Percentiles rank a stretch among this genome's conserved stretches.
Conservation (phyloP, 2,329 filamentous ascomycete species). For the Ascochyta koolunga region DNA sequence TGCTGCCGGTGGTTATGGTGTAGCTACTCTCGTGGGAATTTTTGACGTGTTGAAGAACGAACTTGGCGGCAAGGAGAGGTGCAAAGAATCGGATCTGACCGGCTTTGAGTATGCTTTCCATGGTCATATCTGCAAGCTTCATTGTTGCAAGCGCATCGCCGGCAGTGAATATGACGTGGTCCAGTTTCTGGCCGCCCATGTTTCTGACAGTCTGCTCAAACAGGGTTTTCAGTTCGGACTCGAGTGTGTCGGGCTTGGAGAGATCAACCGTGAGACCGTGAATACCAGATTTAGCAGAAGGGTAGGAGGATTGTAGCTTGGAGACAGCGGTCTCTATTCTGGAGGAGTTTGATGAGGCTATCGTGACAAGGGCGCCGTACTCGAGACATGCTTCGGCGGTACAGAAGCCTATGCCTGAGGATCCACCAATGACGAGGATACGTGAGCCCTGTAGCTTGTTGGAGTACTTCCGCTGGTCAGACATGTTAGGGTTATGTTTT, state of each 20-base stretch:
- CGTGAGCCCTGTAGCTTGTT: constrained; percentile 56
- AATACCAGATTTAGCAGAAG: constrained; percentile 49
- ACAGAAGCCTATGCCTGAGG: constrained; percentile 66
- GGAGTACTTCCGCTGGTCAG: constrained; percentile 53
- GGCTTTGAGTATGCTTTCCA: constrained; percentile 51
- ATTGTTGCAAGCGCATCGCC: constrained; percentile 54
- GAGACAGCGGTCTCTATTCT: constrained; percentile 57
- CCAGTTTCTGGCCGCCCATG: constrained; percentile 47
- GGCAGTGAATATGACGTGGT: constrained; percentile 66
- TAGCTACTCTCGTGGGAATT: constrained; percentile 55
- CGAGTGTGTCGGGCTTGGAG: constrained; percentile 52
- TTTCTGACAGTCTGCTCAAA: constrained; percentile 48
- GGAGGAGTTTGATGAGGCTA: constrained; percentile 63
- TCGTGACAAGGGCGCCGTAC: constrained; percentile 61
- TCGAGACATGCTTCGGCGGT: constrained; percentile 65
- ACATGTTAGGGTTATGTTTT: constrained; percentile 19
- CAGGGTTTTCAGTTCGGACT: constrained; percentile 55
- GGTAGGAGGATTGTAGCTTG: constrained; percentile 53
- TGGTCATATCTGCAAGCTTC: constrained; percentile 50
- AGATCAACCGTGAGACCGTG: constrained; percentile 58
- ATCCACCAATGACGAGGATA: constrained; percentile 68
- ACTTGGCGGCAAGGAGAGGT: constrained; percentile 60
- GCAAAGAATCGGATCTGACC: constrained; percentile 60
- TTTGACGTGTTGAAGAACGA: constrained; percentile 54
- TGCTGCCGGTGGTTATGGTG: constrained; percentile 62